Percentiles rank a stretch among this genome's conserved stretches.
phyloP scores from a whole-genome alignment of 1,139 yeast species.

The Yamadazyma diospyri region DNA sequence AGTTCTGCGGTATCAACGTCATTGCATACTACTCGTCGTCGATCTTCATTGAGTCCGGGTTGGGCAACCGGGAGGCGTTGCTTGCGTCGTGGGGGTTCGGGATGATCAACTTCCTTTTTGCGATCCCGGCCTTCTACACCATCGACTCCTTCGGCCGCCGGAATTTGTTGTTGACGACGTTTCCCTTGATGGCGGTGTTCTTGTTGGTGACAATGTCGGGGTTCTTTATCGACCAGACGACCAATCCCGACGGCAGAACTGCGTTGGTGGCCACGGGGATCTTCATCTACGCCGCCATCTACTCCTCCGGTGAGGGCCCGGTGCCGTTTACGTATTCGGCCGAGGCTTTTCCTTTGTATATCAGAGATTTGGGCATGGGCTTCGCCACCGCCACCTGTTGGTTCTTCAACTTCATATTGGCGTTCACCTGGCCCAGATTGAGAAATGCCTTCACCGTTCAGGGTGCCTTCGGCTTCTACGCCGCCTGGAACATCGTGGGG shows the following conservation, averaged over 20 bases:
- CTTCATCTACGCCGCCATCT: conserved; percentile 69
- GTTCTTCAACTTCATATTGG: conserved; percentile 79
- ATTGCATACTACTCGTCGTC: conserved; percentile 80
- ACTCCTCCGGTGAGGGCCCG: conserved; percentile 87
- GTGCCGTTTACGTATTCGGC: conserved; percentile 90
- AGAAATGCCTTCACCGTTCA: conserved; percentile 64
- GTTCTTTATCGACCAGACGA: conserved; percentile 55
- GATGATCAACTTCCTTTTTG: conserved; percentile 74
- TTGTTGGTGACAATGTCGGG: conserved; percentile 74
- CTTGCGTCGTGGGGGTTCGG: conserved; percentile 88
- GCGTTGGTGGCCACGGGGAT: conserved; percentile 70
- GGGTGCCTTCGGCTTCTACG: conserved; percentile 89
- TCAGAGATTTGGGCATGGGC: conserved; percentile 85
- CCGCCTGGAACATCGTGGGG: conserved; percentile 82
- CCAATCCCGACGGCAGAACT: conserved; percentile 47
- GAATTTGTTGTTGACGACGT: conserved; percentile 62
- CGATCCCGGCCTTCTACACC: conserved; percentile 79
- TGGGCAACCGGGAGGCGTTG: conserved; percentile 58
- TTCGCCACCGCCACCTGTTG: conserved; percentile 82
- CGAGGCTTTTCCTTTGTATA: conserved; percentile 77
- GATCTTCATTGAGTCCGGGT: conserved; percentile 68
- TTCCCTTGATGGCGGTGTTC: conserved; percentile 71
- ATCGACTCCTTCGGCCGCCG: conserved; percentile 82
- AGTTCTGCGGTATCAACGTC: conserved; percentile 88
- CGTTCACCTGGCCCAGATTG: conserved; percentile 81